phyloP scores from a whole-genome alignment of 495 filamentous ascomycete species.

The Delitschia confertaspora region DNA sequence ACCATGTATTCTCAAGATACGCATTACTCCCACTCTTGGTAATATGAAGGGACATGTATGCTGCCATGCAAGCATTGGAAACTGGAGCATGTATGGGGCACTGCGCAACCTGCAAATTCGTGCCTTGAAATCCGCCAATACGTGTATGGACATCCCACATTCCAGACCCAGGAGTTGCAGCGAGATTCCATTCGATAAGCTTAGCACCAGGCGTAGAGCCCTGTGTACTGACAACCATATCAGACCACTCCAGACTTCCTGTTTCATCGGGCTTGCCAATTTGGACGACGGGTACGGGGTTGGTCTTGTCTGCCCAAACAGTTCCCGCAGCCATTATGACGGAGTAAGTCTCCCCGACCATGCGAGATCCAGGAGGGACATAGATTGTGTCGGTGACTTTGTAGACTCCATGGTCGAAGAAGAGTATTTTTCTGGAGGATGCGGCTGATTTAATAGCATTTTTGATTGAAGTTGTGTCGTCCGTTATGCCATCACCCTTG shows the following conservation, averaged over 20 bases:
- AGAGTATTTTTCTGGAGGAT: slow-evolving; percentile 58
- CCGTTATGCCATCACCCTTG: slow-evolving; percentile 64
- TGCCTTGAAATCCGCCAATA: slow-evolving; percentile 73
- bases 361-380: slow-evolving; percentile 67
- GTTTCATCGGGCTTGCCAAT: slow-evolving; percentile 70
- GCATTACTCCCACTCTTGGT: slow-evolving; percentile 53
- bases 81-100: slow-evolving; percentile 10
- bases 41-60: slow-evolving; percentile 78
- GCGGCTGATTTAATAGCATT: slow-evolving; percentile 52
- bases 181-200: slow-evolving; percentile 86
- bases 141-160: slow-evolving; percentile 94
- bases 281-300: slow-evolving; percentile 64
- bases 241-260: slow-evolving; percentile 75
- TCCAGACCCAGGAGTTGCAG: slow-evolving; percentile 58
- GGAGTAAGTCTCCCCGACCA: slow-evolving; percentile 88
- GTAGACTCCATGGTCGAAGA: slow-evolving; percentile 89
- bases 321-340: slow-evolving; percentile 63
- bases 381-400: slow-evolving; percentile 74
- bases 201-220: slow-evolving; percentile 77
- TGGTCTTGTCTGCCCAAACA: slow-evolving; percentile 59
- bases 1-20: slow-evolving; percentile 90
- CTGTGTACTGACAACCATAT: slow-evolving; percentile 70
- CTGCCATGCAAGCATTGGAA: slow-evolving; percentile 50
- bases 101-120: slow-evolving; percentile 55
- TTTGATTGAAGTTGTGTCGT: slow-evolving; percentile 67